Evolutionary conservation across 2,329 filamentous ascomycete genomes (phyloP).

Genomic region (Colletotrichum theobromicola): DNA sequence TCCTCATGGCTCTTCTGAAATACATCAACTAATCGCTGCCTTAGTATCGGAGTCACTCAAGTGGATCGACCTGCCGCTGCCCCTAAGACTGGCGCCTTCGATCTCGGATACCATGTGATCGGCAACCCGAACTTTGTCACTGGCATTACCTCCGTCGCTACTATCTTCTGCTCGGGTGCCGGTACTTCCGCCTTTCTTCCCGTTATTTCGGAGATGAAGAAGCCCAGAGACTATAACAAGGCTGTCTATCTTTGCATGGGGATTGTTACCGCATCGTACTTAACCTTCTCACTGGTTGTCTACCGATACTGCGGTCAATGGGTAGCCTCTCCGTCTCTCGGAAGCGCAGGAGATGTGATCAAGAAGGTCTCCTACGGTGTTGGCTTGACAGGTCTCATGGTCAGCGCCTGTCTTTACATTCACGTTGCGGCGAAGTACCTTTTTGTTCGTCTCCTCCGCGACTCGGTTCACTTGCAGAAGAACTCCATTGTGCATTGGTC

Average conservation of each 20-base stretch:
- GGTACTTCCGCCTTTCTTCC: slow-evolving; percentile 67
- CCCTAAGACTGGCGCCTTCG: slow-evolving; percentile 61
- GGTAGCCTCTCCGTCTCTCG: slow-evolving; percentile 67
- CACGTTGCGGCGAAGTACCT: slow-evolving; percentile 46
- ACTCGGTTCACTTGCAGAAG: slow-evolving; percentile 39
- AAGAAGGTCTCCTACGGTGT: slow-evolving; percentile 69
- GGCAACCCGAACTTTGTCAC: slow-evolving; percentile 61
- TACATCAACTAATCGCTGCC: not conserved
- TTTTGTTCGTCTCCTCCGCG: slow-evolving; percentile 42
- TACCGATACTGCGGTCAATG: slow-evolving; percentile 67
- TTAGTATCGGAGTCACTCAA: slow-evolving; percentile 59
- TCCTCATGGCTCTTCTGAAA: not conserved
- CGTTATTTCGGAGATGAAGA: slow-evolving; percentile 69
- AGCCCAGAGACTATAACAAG: slow-evolving; percentile 64
- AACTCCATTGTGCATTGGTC: slow-evolving; percentile 39
- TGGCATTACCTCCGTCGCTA: slow-evolving; percentile 61
- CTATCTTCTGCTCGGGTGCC: slow-evolving; percentile 65
- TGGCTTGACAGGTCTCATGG: slow-evolving; percentile 58
- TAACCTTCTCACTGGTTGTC: slow-evolving; percentile 63
- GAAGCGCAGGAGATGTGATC: slow-evolving; percentile 61
- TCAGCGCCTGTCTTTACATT: slow-evolving; percentile 41
- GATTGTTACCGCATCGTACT: slow-evolving; percentile 61
- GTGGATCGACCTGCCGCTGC: slow-evolving; percentile 64
- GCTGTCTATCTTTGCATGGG: slow-evolving; percentile 64
- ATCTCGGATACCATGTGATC: slow-evolving; percentile 63